A percentile compares a stretch with the other conserved stretches of the same genome.
Evolutionary conservation across 2,329 filamentous ascomycete genomes (phyloP).

Genomic region (Pyricularia pennisetigena): DNA sequence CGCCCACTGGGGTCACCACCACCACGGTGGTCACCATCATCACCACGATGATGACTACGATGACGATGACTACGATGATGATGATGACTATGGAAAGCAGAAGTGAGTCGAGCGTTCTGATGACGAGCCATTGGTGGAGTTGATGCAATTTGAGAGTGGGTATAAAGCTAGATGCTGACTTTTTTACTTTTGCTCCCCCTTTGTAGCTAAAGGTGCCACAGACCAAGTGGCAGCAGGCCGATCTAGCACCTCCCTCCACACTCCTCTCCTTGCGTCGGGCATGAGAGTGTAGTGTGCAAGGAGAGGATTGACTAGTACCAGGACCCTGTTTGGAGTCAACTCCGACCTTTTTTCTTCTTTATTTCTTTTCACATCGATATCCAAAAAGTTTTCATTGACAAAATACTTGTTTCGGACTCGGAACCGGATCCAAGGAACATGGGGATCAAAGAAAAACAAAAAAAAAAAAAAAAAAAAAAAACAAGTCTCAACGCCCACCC

Average conservation of each 20-base stretch:
- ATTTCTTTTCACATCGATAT: not conserved
- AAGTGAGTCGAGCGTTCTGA: not conserved
- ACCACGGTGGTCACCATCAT: not conserved
- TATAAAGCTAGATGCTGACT: not conserved
- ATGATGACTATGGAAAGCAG: not conserved
- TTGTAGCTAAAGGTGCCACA: not conserved
- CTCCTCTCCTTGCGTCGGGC: not conserved
- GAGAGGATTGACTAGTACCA: not conserved
- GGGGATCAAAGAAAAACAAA: not conserved
- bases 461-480: not conserved
- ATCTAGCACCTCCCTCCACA: not conserved
- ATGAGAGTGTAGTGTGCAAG: not conserved
- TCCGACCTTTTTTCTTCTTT: not conserved
- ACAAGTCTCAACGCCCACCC: not conserved
- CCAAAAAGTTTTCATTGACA: not conserved
- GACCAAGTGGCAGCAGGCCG: not conserved
- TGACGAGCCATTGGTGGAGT: no score
- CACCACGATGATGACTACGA: slow-evolving; percentile 1
- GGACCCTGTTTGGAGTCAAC: not conserved
- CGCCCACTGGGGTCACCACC: not conserved
- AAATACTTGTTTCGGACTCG: not conserved
- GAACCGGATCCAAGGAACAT: not conserved
- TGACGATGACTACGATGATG: slow-evolving; percentile 1
- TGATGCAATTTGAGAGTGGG: not conserved
- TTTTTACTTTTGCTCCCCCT: not conserved